These are phyloP conservation scores for Pichia insulana DNA, from an alignment of 805 yeast genomes.

Conservation along the genomic window DNA sequence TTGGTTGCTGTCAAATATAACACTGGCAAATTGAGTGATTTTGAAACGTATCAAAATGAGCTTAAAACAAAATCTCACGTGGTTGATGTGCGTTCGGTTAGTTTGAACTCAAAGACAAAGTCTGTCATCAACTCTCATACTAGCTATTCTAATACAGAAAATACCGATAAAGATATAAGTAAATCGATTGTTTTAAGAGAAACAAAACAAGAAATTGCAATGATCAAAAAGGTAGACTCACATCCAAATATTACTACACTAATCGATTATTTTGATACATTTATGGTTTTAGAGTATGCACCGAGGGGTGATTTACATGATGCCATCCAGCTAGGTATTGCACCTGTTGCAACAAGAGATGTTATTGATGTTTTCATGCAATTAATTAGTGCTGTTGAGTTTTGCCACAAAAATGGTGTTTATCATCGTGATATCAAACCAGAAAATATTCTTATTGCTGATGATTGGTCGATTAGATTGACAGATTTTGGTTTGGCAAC, in stretches of 20 bases:
- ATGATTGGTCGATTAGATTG: constrained; percentile 48
- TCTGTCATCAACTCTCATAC: constrained; percentile 8
- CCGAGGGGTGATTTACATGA: constrained; percentile 83
- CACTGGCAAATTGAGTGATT: constrained; percentile 45
- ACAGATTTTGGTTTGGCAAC: constrained; percentile 58
- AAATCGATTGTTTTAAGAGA: constrained; percentile 38
- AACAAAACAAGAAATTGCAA: constrained; percentile 60
- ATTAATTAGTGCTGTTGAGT: constrained; percentile 41
- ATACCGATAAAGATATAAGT: constrained; percentile 14
- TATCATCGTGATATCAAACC: constrained; percentile 53
- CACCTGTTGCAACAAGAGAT: constrained; percentile 51
- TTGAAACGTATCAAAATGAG: constrained; percentile 20
- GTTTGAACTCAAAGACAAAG: constrained; percentile 12
- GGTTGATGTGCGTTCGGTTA: constrained; percentile 9
- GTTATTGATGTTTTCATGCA: constrained; percentile 47
- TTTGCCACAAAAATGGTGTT: constrained; percentile 39
- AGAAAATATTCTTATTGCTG: constrained; percentile 44
- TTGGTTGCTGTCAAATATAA: constrained; percentile 84
- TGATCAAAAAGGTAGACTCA: constrained; percentile 54
- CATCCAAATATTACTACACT: constrained; percentile 39
- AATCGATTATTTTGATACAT: constrained; percentile 44
- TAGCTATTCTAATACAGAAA: constrained; percentile 10
- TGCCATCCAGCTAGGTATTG: constrained; percentile 56
- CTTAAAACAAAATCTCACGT: constrained; percentile 8
- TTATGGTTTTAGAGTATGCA: constrained; percentile 65